A percentile compares a stretch with the other conserved stretches of the same genome.
Evolutionary conservation across 345 rosid genomes (phyloP).

Genomic region (Aquilaria malaccensis): DNA sequence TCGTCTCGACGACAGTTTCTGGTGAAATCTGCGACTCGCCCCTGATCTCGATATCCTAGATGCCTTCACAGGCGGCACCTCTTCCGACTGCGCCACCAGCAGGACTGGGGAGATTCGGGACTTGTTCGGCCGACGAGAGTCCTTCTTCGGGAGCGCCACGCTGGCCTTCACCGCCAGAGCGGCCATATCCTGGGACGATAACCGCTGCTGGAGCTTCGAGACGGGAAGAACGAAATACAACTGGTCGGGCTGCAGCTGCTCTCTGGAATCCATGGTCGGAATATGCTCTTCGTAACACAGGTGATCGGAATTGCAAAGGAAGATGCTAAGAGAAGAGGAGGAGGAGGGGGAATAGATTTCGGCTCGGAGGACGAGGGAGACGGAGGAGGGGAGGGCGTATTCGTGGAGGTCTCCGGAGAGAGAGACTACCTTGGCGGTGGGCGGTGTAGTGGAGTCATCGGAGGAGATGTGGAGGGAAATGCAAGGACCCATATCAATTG

Average conservation of each 20-base stretch:
- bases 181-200: constrained; percentile 85
- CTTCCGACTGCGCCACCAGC: constrained; percentile 10
- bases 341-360: constrained; percentile 25
- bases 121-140: constrained; percentile 25
- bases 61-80: constrained; percentile 1
- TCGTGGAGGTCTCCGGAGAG: constrained; percentile 52
- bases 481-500: constrained; percentile 49
- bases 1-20: constrained; percentile 50
- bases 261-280: constrained; percentile 34
- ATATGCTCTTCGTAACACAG: constrained; percentile 56
- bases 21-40: constrained; percentile 27
- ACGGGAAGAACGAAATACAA: constrained; percentile 65
- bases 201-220: constrained; percentile 52
- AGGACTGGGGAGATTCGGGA: constrained; percentile 53
- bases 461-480: constrained; percentile 20
- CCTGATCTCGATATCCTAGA: constrained; percentile 39
- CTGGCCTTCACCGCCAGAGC: constrained; percentile 90
- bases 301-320: constrained; percentile 58
- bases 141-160: constrained; percentile 50
- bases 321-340: constrained; percentile 23
- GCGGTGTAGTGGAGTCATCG: constrained; percentile 14
- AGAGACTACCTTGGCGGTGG: constrained; percentile 56
- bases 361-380: constrained; percentile 45
- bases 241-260: constrained; percentile 37
- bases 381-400: constrained; percentile 45